Evolutionary conservation across 768 basidiomycete species (phyloP).

Genomic region (Lyophyllum shimeji): DNA sequence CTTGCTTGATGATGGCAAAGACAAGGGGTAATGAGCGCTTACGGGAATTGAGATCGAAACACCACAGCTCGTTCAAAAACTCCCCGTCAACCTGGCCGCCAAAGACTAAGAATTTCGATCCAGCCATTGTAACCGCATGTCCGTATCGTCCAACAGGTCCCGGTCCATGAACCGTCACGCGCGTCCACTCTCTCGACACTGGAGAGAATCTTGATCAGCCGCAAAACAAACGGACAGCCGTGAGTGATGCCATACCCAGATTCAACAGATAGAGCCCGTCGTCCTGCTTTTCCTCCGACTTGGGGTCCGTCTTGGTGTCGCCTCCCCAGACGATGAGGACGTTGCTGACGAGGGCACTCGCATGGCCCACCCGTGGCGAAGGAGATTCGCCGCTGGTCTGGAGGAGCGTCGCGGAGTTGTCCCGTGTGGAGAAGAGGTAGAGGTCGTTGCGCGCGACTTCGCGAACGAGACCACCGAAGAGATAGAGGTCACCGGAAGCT

Average conservation of each 20-base stretch:
- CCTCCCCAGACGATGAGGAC: conserved; percentile 98
- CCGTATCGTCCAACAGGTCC: conserved; percentile 91
- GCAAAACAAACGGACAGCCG: conserved; percentile 1
- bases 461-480: conserved; percentile 95
- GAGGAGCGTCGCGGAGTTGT: conserved; percentile 76
- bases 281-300: conserved; percentile 78
- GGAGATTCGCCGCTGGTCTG: conserved; percentile 91
- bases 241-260: conserved; percentile 59
- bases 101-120: conserved; percentile 90
- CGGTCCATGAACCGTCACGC: conserved; percentile 72
- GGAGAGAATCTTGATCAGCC: conserved; percentile 5
- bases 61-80: conserved; percentile 93
- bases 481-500: conserved; percentile 84
- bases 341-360: conserved; percentile 91
- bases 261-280: conserved; percentile 93
- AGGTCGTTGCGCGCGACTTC: conserved; percentile 91
- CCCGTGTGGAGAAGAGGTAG: conserved; percentile 82
- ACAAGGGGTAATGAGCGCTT: conserved; percentile 29
- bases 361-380: conserved; percentile 91
- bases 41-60: conserved; percentile 93
- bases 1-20: conserved; percentile 3
- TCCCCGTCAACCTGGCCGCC: conserved; percentile 95
- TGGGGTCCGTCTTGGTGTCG: conserved; percentile 83
- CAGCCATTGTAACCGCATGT: conserved; percentile 90
- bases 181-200: conserved; percentile 97